A percentile compares a stretch with the other conserved stretches of the same genome.
Conservation (phyloP, 1,284 basidiomycete species). For the Melanopsichium pennsylvanicum region DNA sequence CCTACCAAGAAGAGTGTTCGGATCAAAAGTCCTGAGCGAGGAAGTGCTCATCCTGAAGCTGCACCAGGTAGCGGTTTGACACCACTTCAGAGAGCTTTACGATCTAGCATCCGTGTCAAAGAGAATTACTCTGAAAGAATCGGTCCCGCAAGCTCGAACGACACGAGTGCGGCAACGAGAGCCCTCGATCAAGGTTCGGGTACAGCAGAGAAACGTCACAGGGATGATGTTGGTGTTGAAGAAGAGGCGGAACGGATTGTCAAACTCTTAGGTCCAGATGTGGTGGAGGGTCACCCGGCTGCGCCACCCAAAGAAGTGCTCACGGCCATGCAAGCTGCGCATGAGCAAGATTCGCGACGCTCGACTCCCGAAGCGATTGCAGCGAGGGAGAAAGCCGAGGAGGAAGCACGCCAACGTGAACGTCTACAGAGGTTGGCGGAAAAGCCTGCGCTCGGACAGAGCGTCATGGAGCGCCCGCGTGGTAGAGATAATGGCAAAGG, state of each 20-base stretch:
- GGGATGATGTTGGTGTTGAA: constrained; percentile 56
- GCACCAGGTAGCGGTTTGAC: constrained; percentile 13
- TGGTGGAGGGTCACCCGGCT: constrained; percentile 57
- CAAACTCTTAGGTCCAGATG: constrained; percentile 53
- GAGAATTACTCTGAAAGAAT: constrained; percentile 25
- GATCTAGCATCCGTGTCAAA: constrained; percentile 29
- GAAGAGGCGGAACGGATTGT: constrained; percentile 61
- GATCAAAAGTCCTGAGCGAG: constrained; percentile 45
- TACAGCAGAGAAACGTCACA: constrained; percentile 43
- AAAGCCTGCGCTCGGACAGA: constrained; percentile 35
- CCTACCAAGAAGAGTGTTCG: constrained; percentile 44
- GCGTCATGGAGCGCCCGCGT: constrained; percentile 28
- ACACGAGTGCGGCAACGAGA: not conserved
- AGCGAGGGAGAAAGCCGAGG: constrained; percentile 20
- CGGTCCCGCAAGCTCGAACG: not conserved
- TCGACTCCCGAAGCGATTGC: constrained; percentile 31
- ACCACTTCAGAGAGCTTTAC: constrained; percentile 33
- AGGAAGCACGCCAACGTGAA: constrained; percentile 22
- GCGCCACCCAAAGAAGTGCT: constrained; percentile 37
- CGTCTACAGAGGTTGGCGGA: constrained; percentile 12
- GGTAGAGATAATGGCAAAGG: not conserved
- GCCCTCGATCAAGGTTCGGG: constrained; percentile 19
- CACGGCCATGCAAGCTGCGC: constrained; percentile 40
- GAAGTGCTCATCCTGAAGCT: constrained; percentile 27
- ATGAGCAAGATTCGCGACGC: constrained; percentile 23